Conservation (phyloP, 2,329 filamentous ascomycete species). For the Clarireedia sp. region DNA sequence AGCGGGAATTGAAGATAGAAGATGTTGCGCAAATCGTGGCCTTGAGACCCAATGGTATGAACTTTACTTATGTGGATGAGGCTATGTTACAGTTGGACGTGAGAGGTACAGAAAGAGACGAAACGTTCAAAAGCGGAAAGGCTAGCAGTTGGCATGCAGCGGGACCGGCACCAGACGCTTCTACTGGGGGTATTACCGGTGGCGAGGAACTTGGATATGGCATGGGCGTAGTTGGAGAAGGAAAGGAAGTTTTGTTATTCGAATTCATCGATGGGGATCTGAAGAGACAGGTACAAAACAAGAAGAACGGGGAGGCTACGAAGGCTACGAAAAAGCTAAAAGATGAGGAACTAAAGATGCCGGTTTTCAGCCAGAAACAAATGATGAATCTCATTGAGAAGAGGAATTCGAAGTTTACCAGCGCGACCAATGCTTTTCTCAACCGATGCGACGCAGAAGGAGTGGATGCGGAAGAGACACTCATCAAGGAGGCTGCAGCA, state of each 20-base stretch:
- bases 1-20: constrained; percentile 58
- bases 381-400: constrained; percentile 86
- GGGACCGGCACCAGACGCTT: constrained; percentile 45
- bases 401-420: constrained; percentile 74
- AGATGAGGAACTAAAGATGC: constrained; percentile 81
- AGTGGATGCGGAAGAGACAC: constrained; percentile 57
- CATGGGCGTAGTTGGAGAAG: constrained; percentile 31
- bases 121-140: constrained; percentile 51
- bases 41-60: constrained; percentile 68
- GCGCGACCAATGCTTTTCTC: constrained; percentile 69
- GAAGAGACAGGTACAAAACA: constrained; percentile 66
- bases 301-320: constrained; percentile 64
- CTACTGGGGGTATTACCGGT: constrained; percentile 49
- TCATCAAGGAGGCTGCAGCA: constrained; percentile 50
- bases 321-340: constrained; percentile 60
- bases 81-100: constrained; percentile 73
- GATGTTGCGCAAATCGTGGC: constrained; percentile 79
- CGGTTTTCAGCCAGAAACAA: constrained; percentile 86
- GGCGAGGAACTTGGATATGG: constrained; percentile 33
- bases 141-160: constrained; percentile 43
- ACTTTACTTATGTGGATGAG: constrained; percentile 82
- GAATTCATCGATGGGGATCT: constrained; percentile 90
- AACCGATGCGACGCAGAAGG: constrained; percentile 59
- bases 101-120: constrained; percentile 58
- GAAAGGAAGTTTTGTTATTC: constrained; percentile 71